These are phyloP conservation scores for Termitomyces sp. DNA, from an alignment of 768 basidiomycete species.

Conservation along the genomic window DNA sequence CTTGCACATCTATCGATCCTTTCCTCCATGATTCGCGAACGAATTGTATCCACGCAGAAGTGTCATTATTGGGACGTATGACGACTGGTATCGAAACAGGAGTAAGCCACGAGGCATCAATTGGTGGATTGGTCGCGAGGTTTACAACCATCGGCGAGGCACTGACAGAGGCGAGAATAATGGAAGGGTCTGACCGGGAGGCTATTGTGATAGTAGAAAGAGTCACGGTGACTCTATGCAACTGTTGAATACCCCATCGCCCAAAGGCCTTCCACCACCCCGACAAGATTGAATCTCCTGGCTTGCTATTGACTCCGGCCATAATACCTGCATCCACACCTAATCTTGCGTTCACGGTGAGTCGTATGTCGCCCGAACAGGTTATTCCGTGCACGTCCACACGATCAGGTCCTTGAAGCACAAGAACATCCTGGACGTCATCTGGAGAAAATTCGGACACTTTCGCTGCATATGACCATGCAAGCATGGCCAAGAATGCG, in stretches of 20 bases:
- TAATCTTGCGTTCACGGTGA: slow-evolving; percentile 49
- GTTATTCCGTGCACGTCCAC: slow-evolving; percentile 63
- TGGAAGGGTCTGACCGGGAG: slow-evolving; percentile 33
- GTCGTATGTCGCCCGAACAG: slow-evolving; percentile 50
- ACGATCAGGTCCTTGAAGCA: slow-evolving; percentile 54
- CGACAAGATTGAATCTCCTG: slow-evolving; percentile 36
- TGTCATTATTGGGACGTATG: slow-evolving; percentile 50
- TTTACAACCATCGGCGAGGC: slow-evolving; percentile 49
- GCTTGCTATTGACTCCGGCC: slow-evolving; percentile 46
- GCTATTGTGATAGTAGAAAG: slow-evolving; percentile 46
- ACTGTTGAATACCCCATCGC: slow-evolving; percentile 53
- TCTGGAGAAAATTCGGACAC: slow-evolving; percentile 50
- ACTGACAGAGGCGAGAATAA: slow-evolving; percentile 42
- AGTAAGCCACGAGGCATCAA: slow-evolving; percentile 54
- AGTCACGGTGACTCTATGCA: slow-evolving; percentile 54
- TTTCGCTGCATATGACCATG: slow-evolving; percentile 61
- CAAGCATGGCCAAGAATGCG: slow-evolving; percentile 43
- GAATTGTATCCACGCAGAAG: slow-evolving; percentile 43
- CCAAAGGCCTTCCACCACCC: slow-evolving; percentile 63
- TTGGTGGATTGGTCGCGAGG: slow-evolving; percentile 47
- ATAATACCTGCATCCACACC: slow-evolving; percentile 66
- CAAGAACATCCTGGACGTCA: slow-evolving; percentile 49
- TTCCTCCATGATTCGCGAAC: slow-evolving; percentile 52
- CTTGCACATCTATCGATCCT: slow-evolving; percentile 42
- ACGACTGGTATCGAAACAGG: slow-evolving; percentile 45